Evolutionary conservation across 352 stramenopile genomes (phyloP).

Genomic region (Phytophthora hybrid): DNA sequence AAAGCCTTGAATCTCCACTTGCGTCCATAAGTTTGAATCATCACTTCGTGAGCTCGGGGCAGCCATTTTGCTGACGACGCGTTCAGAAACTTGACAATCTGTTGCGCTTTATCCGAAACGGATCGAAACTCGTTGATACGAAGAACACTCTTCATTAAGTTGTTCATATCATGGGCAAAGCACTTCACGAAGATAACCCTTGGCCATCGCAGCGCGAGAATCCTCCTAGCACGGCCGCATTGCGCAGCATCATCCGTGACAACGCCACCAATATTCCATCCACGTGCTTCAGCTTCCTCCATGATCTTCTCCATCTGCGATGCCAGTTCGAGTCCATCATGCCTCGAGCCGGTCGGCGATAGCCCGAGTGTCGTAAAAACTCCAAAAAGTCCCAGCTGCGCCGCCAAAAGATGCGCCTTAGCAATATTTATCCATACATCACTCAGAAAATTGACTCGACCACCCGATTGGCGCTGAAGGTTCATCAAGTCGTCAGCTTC

Average conservation of each 20-base stretch:
- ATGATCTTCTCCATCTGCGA: constrained; percentile 21
- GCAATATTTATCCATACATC: constrained; percentile 25
- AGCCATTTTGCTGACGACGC: constrained; percentile 20
- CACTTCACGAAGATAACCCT: constrained; percentile 14
- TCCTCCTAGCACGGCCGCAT: constrained; percentile 19
- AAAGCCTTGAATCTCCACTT: too few species aligned
- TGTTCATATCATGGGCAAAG: constrained; percentile 32
- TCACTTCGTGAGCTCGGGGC: constrained; percentile 1
- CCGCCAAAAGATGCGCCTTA: constrained; percentile 14
- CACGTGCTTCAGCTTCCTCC: neutral
- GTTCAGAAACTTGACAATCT: constrained; percentile 22
- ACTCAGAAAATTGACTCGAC: too few species aligned
- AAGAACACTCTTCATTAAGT: constrained; percentile 28
- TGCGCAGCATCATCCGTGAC: constrained; percentile 26
- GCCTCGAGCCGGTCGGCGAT: neutral
- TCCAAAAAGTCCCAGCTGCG: constrained; percentile 11
- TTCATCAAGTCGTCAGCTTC: too few species aligned
- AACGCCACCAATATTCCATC: constrained; percentile 19
- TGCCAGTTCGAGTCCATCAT: constrained; percentile 21
- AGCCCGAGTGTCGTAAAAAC: constrained; percentile 5
- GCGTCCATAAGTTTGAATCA: constrained; percentile 18
- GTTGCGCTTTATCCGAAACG: neutral
- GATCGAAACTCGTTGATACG: constrained; percentile 3
- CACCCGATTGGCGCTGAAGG: too few species aligned
- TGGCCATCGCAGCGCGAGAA: constrained; percentile 12